These are phyloP conservation scores for Epichloe sibirici DNA, from an alignment of 2,329 filamentous ascomycete species.

Conservation along the genomic window DNA sequence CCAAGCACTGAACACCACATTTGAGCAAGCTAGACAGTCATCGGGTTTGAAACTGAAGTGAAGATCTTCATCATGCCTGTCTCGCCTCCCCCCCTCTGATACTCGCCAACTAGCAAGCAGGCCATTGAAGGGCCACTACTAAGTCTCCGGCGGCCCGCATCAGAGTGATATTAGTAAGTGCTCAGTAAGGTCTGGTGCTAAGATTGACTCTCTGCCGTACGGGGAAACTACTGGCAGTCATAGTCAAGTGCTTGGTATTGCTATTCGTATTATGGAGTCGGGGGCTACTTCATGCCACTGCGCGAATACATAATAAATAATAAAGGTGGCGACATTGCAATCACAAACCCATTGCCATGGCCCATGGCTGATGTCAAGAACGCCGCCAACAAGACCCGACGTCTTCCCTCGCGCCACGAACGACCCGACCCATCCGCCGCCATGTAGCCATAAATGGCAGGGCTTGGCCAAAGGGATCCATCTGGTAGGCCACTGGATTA, in stretches of 20 bases:
- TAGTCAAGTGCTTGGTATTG: too few relatives aligned
- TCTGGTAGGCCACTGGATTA: background rate
- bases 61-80: background rate
- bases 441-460: conserved; percentile 1
- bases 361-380: too few relatives aligned
- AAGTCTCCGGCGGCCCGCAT: background rate
- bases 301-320: too few relatives aligned
- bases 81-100: background rate
- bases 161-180: too few relatives aligned
- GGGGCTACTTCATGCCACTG: too few relatives aligned
- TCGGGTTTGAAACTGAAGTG: background rate
- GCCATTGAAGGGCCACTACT: background rate
- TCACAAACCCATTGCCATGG: too few relatives aligned
- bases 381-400: background rate
- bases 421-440: conserved; percentile 8
- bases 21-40: background rate
- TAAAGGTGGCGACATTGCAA: too few relatives aligned
- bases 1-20: background rate
- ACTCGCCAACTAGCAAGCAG: background rate
- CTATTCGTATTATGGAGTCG: too few relatives aligned
- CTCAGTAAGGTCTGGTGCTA: too few relatives aligned
- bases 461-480: background rate
- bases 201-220: background rate
- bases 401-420: conserved; percentile 4
- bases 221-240: too few relatives aligned